Evolutionary conservation across 306 rosid genomes (phyloP).

Genomic region (Gastrolobium bilobum): DNA sequence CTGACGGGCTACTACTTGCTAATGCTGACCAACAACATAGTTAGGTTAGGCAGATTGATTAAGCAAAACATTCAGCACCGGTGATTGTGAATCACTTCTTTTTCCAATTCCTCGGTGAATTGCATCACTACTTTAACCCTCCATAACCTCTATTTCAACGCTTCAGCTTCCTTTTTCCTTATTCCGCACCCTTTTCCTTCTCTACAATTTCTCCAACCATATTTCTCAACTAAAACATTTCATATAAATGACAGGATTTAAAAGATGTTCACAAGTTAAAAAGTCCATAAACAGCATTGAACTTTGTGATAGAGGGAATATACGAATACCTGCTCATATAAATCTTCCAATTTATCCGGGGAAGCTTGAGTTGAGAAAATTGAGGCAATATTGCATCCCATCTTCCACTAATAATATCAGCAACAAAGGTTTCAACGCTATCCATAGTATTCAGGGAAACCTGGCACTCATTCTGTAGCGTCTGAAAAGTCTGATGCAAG

Average conservation of each 20-base stretch:
- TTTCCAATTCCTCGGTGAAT: neutral
- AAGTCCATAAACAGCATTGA: neutral
- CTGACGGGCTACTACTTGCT: neutral
- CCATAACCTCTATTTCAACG: conserved; percentile 17
- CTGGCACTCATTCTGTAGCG: conserved; percentile 93
- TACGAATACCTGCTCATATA: conserved; percentile 90
- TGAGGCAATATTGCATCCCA: conserved; percentile 98
- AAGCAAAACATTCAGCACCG: neutral
- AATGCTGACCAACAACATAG: neutral
- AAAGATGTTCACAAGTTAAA: neutral
- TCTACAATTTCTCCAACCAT: neutral
- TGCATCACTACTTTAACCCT: neutral
- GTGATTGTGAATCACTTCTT: no score
- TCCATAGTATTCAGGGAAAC: conserved; percentile 97
- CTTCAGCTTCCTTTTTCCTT: neutral
- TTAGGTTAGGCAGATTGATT: conserved; percentile 17
- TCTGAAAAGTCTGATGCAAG: conserved; percentile 91
- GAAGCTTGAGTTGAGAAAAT: conserved; percentile 96
- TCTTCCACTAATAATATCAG: conserved; percentile 94
- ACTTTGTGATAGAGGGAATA: neutral
- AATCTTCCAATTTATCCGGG: conserved; percentile 94
- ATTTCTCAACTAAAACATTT: neutral
- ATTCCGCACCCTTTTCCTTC: neutral
- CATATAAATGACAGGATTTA: conserved; percentile 6
- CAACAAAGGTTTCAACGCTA: conserved; percentile 91